Conservation (phyloP, 257 asterid genomes). For the Plantago ovata region DNA sequence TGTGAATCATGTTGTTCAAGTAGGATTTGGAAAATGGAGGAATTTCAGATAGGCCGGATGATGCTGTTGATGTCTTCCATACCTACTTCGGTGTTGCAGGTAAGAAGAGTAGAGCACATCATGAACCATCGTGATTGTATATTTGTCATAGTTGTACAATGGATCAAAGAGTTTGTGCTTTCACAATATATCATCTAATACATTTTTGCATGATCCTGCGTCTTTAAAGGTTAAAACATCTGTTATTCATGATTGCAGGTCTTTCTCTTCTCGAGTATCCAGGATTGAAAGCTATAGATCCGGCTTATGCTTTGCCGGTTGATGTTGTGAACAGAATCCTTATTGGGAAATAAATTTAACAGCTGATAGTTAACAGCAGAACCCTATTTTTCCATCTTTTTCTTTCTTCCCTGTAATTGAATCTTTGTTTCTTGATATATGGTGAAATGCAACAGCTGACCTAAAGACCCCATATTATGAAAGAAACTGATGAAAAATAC, state of each 20-base stretch:
- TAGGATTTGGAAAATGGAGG: slow-evolving; percentile 94
- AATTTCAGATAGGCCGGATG: slow-evolving; percentile 92
- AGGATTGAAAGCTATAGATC: slow-evolving; percentile 70
- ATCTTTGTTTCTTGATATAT: not conserved
- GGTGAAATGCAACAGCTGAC: too few relatives aligned
- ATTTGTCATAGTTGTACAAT: too few relatives aligned
- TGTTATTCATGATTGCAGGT: slow-evolving; percentile 34
- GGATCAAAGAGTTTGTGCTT: not conserved
- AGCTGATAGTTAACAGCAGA: too few relatives aligned
- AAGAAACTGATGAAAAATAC: too few relatives aligned
- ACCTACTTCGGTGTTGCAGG: slow-evolving; percentile 92
- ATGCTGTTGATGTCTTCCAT: slow-evolving; percentile 89
- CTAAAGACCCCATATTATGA: too few relatives aligned
- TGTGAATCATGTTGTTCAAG: not conserved
- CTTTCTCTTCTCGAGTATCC: slow-evolving; percentile 82
- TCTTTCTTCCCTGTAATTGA: not conserved
- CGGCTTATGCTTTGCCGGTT: slow-evolving; percentile 79
- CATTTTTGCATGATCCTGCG: not conserved
- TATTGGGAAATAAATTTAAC: slow-evolving; percentile 27
- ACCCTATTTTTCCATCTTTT: not conserved
- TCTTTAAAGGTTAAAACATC: not conserved
- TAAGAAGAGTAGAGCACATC: slow-evolving; percentile 27
- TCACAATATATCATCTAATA: not conserved
- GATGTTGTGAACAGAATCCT: slow-evolving; percentile 55
- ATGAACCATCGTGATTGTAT: not conserved